A percentile compares a stretch with the other conserved stretches of the same genome.
Evolutionary conservation across 345 rosid genomes (phyloP).

Genomic region (Salix exigua): DNA sequence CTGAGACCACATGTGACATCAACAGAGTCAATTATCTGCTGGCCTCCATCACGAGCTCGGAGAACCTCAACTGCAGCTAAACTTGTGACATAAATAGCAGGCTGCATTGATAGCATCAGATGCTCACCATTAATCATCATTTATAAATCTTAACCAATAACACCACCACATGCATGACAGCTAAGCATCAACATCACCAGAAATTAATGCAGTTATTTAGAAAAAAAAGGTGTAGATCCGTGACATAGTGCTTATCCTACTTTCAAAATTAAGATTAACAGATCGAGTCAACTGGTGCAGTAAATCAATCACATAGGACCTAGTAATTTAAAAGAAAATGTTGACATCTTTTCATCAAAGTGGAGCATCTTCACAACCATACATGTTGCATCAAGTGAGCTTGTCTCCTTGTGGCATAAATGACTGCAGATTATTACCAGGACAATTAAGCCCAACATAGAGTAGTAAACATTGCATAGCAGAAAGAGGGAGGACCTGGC

Average conservation of each 20-base stretch:
- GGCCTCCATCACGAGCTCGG: conserved; percentile 82
- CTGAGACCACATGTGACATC: conserved; percentile 97
- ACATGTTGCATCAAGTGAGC: neutral
- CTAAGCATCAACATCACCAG: neutral
- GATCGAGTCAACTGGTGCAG: neutral
- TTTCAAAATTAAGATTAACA: neutral
- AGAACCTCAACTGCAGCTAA: conserved; percentile 94
- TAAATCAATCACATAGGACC: neutral
- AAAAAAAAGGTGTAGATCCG: neutral
- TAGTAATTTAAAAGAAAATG: neutral
- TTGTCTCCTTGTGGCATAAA: neutral
- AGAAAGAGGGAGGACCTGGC: conserved; percentile 60
- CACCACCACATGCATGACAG: neutral
- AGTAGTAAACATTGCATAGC: neutral
- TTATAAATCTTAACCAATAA: neutral
- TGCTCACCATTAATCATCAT: neutral
- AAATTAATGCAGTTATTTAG: neutral
- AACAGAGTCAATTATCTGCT: conserved; percentile 76
- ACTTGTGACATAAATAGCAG: conserved; percentile 98
- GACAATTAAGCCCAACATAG: neutral
- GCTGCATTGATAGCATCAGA: conserved; percentile 46
- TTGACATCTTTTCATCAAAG: neutral
- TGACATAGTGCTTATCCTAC: neutral
- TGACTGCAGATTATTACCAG: neutral
- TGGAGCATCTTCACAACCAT: neutral